phyloP scores from a whole-genome alignment of 1,284 basidiomycete genomes.

The Apiotrichum porosum region DNA sequence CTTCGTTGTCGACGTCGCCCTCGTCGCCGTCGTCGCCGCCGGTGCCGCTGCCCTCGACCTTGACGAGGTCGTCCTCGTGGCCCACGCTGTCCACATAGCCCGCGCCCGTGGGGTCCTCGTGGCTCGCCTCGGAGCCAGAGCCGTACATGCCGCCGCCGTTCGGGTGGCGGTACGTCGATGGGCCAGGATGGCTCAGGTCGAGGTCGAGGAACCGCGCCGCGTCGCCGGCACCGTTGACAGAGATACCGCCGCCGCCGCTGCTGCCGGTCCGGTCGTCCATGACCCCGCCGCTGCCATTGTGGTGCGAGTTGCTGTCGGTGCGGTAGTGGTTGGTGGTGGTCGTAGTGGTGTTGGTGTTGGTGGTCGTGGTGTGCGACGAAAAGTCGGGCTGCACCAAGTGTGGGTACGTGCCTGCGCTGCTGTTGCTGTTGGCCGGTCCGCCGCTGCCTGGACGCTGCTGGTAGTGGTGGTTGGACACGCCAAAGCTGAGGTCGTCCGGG shows the following conservation, averaged over 20 bases:
- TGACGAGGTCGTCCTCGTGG: slow-evolving; percentile 18
- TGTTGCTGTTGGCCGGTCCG: not conserved
- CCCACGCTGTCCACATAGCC: slow-evolving; percentile 3
- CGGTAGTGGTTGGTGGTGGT: slow-evolving; percentile 7
- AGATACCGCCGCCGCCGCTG: slow-evolving; percentile 3
- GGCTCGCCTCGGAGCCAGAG: slow-evolving; percentile 12
- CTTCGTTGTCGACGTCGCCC: slow-evolving; percentile 63
- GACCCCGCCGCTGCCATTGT: too few relatives aligned
- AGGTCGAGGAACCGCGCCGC: slow-evolving; percentile 29
- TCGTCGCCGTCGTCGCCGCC: slow-evolving; percentile 12
- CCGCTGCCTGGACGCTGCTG: slow-evolving; percentile 7
- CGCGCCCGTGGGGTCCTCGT: slow-evolving; percentile 6
- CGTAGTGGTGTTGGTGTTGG: slow-evolving; percentile 2
- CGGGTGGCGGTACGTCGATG: slow-evolving; percentile 24
- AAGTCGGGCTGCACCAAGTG: slow-evolving; percentile 20
- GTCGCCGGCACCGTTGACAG: slow-evolving; percentile 14
- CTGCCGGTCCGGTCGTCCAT: slow-evolving; percentile 2
- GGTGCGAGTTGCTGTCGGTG: slow-evolving; percentile 7
- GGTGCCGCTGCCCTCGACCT: slow-evolving; percentile 24
- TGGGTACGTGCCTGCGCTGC: slow-evolving; percentile 7
- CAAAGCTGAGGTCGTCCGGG: slow-evolving; percentile 12
- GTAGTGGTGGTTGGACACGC: slow-evolving; percentile 7
- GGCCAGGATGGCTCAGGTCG: slow-evolving; percentile 29
- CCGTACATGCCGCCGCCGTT: slow-evolving; percentile 6
- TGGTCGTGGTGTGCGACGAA: slow-evolving; percentile 8